Conservation (phyloP, 441 rosid genomes). For the Pelargonium fulgidum region DNA sequence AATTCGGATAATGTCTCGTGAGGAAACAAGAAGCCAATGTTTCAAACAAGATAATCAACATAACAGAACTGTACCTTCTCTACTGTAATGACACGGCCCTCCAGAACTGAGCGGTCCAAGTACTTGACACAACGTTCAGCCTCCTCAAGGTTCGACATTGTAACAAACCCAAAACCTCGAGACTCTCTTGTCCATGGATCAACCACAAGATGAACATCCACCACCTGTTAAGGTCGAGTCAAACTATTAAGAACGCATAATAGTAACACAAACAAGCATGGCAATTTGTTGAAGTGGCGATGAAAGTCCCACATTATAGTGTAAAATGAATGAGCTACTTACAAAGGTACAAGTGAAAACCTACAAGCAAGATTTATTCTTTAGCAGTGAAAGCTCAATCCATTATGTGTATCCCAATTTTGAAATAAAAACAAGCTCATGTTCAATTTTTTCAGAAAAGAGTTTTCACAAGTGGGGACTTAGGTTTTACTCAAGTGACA, state of each 20-base stretch:
- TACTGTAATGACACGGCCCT: constrained; percentile 76
- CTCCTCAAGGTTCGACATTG: constrained; percentile 54
- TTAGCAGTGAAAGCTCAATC: no score
- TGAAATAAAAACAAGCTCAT: no score
- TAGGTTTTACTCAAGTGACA: no score
- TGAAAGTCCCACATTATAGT: no score
- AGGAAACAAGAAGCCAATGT: no score
- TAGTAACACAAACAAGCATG: not conserved
- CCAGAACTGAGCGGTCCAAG: constrained; percentile 64
- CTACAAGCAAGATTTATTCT: no score
- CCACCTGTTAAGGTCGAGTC: constrained; percentile 39
- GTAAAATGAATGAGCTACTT: no score
- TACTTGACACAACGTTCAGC: constrained; percentile 73
- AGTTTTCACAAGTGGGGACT: no score
- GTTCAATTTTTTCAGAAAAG: no score
- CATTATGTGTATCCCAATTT: no score
- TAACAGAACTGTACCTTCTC: constrained; percentile 60
- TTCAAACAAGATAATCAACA: not conserved
- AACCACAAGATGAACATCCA: constrained; percentile 79
- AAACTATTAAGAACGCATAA: constrained; percentile 9
- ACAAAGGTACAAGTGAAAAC: no score
- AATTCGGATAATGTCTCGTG: not conserved
- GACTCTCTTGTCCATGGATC: constrained; percentile 93
- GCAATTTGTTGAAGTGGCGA: no score
- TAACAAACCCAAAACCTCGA: constrained; percentile 88